These are phyloP conservation scores for Pseudovirgaria hyperparasitica DNA, from an alignment of 2,329 filamentous ascomycete genomes.

Conservation along the genomic window DNA sequence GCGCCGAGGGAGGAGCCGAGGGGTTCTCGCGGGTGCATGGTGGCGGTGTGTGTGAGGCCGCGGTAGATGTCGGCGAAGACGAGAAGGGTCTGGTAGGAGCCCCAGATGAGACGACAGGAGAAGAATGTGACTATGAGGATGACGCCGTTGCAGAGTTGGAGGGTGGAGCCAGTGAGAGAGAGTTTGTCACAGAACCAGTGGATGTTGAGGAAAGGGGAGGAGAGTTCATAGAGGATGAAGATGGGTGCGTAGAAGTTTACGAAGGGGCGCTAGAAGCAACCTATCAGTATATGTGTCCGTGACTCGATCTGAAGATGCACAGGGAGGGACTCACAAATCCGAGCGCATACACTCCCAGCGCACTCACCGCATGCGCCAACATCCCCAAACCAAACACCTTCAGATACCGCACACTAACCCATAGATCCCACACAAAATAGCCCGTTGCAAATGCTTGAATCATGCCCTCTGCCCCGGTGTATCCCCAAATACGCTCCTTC, in stretches of 20 bases:
- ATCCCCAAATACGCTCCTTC: conserved; percentile 63
- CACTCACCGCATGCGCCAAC: conserved; percentile 63
- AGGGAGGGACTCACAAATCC: conserved; percentile 54
- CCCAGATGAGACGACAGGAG: conserved; percentile 63
- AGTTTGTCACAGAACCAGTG: conserved; percentile 92
- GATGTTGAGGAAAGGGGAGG: conserved; percentile 72
- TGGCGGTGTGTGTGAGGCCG: conserved; percentile 18
- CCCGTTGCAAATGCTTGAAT: conserved; percentile 65
- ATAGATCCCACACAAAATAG: conserved; percentile 76
- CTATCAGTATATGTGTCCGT: conserved; percentile 5
- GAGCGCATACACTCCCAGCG: conserved; percentile 60
- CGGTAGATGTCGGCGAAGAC: conserved; percentile 55
- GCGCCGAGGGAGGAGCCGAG: conserved; percentile 1
- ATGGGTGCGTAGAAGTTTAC: conserved; percentile 69
- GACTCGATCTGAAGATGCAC: conserved; percentile 1
- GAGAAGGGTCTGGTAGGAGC: conserved; percentile 54
- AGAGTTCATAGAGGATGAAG: conserved; percentile 82
- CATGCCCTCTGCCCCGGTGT: conserved; percentile 58
- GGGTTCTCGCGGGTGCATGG: no score
- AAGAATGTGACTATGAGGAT: conserved; percentile 63
- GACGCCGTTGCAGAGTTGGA: conserved; percentile 69
- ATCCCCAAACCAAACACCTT: conserved; percentile 65
- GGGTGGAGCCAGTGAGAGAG: conserved; percentile 58
- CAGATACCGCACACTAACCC: conserved; percentile 54
- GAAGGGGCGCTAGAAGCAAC: conserved; percentile 53